A percentile compares a stretch with the other conserved stretches of the same genome.
Evolutionary conservation across 805 yeast species (phyloP).

Genomic region (Starmerella bombi): DNA sequence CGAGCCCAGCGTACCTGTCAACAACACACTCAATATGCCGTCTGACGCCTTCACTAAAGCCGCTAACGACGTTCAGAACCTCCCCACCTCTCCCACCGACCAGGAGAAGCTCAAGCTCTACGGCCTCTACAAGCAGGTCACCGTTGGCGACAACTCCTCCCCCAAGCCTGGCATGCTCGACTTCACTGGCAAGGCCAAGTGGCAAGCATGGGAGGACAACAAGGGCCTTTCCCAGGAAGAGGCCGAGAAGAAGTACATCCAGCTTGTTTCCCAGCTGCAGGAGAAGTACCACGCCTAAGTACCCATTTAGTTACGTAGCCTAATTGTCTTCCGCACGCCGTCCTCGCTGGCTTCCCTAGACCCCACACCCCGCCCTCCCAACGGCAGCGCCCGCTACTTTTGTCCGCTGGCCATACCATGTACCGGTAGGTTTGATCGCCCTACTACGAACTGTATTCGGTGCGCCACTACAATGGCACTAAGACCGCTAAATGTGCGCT

Average conservation of each 20-base stretch:
- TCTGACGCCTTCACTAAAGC: slow-evolving; percentile 30
- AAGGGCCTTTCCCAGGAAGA: slow-evolving; percentile 77
- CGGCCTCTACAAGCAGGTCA: slow-evolving; percentile 93
- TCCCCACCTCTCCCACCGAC: slow-evolving; percentile 67
- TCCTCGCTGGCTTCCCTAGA: no score
- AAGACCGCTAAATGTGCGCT: no score
- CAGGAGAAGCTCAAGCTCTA: slow-evolving; percentile 79
- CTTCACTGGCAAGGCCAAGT: slow-evolving; percentile 90
- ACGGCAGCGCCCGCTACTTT: no score
- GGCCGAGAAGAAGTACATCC: slow-evolving; percentile 61
- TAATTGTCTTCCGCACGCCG: no score
- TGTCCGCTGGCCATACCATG: no score
- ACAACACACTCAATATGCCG: slow-evolving; percentile 23
- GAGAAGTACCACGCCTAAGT: slow-evolving; percentile 12
- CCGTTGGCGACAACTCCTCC: slow-evolving; percentile 84
- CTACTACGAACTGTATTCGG: no score
- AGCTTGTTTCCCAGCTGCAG: slow-evolving; percentile 25
- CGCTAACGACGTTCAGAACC: slow-evolving; percentile 65
- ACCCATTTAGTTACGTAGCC: background rate
- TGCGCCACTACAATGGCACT: no score
- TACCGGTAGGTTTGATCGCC: no score
- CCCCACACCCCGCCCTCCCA: no score
- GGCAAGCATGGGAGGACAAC: slow-evolving; percentile 90
- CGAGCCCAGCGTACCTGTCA: background rate
- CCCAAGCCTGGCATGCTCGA: slow-evolving; percentile 84